Evolutionary conservation across 129 eudicot genomes (phyloP), one percentile per base, ranked within the genome.

Genomic region (Flaveria robusta): DNA sequence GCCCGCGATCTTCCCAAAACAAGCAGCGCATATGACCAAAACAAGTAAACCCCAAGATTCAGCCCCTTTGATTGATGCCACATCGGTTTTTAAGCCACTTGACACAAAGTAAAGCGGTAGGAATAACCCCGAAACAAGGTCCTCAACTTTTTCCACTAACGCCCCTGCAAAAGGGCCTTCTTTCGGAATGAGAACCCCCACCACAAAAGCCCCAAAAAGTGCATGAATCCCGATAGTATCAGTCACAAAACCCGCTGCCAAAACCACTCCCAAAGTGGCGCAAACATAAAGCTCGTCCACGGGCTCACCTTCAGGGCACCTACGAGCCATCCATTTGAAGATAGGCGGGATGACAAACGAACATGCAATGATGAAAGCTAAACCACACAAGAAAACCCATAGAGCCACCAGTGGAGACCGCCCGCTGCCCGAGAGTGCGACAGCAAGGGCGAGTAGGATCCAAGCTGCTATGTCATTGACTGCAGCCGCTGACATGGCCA

Each of bases 401-500:
- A 89, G 14, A 3, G 97, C 77, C 50, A 87, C 79, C 4, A 91
- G 55, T 1, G 96, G 92, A 3, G 96, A 91, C 24, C 72, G 71
- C 14, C 80, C 89, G 2, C 70, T 79, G 14, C 97, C 96, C 2
- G 96, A 91, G 18, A 91, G 89, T 2, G 97, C 90, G 15, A 91
- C 81, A 0, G 97, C 97, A 0, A 91, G 77, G 1, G 97, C 97
- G 8, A 91, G 90, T 19, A 91, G 76, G 49, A 91, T 82, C 96
- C 97, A 91, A 5, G 97, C 96, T 13, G 91, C 96, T 54, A 92
- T 74, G 55, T 92, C 97, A 45, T 92, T 89, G 42, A 92, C 97
- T 0, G 97, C 97, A 0, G 92, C 97, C 24, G 97, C 92, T 54
- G 97, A 92, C 97, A 92, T 92, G 66, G 97, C 97, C 91, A 92